A percentile compares a stretch with the other conserved stretches of the same genome.
phyloP scores from a whole-genome alignment of 306 rosid species.

The Quercus rubra region DNA sequence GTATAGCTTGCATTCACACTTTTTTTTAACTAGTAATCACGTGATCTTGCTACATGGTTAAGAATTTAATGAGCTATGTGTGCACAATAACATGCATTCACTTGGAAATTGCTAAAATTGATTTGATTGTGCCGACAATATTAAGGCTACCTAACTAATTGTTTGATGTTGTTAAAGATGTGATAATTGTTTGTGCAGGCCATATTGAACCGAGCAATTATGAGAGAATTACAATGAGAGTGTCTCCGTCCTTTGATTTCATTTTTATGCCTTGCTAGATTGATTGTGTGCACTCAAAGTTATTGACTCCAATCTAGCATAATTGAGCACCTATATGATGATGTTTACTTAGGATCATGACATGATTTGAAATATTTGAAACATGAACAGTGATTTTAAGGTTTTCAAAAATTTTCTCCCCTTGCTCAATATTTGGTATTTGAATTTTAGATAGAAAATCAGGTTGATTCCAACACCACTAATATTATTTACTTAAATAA shows the following conservation, averaged over 20 bases:
- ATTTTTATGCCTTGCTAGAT: neutral
- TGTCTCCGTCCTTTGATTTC: slow-evolving; percentile 14
- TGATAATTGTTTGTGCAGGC: neutral
- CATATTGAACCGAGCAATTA: neutral
- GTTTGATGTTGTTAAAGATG: neutral
- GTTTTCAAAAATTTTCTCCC: neutral
- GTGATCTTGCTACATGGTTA: no score
- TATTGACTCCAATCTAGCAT: neutral
- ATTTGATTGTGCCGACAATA: neutral
- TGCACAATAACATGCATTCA: no score
- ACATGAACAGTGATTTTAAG: neutral
- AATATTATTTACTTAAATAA: no score
- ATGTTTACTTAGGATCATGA: neutral
- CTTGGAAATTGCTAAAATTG: neutral
- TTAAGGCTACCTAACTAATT: neutral
- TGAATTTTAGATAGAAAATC: no score
- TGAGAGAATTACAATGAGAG: neutral
- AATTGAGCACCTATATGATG: slow-evolving; percentile 9
- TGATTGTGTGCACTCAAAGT: neutral
- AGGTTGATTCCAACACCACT: neutral
- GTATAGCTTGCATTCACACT: no score
- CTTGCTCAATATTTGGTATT: neutral
- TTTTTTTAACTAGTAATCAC: no score
- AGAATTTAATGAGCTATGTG: no score
- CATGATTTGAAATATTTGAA: neutral